A percentile compares a stretch with the other conserved stretches of the same genome.
Conservation (phyloP, 1,139 yeast species). For the Suhomyces choctaworum region DNA sequence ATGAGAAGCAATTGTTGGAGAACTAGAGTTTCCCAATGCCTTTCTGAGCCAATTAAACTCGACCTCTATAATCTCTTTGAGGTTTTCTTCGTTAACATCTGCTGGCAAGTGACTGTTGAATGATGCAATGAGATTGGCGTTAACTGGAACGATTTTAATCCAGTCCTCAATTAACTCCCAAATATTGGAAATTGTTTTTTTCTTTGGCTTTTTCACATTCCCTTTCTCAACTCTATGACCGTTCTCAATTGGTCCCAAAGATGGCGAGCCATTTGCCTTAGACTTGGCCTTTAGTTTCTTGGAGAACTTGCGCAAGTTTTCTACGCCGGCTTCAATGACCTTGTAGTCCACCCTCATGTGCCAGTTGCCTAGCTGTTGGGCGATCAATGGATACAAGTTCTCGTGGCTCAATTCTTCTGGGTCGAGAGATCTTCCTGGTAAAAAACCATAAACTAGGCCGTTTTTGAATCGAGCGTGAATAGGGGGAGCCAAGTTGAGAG, state of each 20-base stretch:
- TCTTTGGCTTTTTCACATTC: slow-evolving; percentile 23
- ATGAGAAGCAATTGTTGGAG: slow-evolving; percentile 65
- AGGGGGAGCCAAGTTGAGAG: slow-evolving; percentile 66
- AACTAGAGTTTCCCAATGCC: slow-evolving; percentile 38
- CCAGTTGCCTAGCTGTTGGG: slow-evolving; percentile 73
- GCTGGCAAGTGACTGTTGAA: slow-evolving; percentile 35
- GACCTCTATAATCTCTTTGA: slow-evolving; percentile 38
- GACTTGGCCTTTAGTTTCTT: slow-evolving; percentile 22
- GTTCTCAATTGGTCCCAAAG: neutral
- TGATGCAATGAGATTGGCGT: slow-evolving; percentile 41
- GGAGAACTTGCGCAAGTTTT: slow-evolving; percentile 40
- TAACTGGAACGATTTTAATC: slow-evolving; percentile 60
- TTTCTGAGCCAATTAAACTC: slow-evolving; percentile 60
- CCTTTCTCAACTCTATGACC: slow-evolving; percentile 5
- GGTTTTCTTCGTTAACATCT: slow-evolving; percentile 27
- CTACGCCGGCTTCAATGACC: slow-evolving; percentile 54
- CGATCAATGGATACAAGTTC: slow-evolving; percentile 55
- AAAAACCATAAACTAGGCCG: slow-evolving; percentile 72
- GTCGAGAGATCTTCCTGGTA: slow-evolving; percentile 65
- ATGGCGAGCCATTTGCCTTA: slow-evolving; percentile 8
- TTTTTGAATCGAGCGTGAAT: slow-evolving; percentile 69
- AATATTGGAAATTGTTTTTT: slow-evolving; percentile 43
- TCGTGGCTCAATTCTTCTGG: slow-evolving; percentile 54
- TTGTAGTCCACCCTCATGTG: slow-evolving; percentile 50
- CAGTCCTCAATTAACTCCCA: slow-evolving; percentile 65